Evolutionary conservation across 768 basidiomycete genomes (phyloP), one percentile per base, ranked within the genome.

Genomic region (Trametes punicea): DNA sequence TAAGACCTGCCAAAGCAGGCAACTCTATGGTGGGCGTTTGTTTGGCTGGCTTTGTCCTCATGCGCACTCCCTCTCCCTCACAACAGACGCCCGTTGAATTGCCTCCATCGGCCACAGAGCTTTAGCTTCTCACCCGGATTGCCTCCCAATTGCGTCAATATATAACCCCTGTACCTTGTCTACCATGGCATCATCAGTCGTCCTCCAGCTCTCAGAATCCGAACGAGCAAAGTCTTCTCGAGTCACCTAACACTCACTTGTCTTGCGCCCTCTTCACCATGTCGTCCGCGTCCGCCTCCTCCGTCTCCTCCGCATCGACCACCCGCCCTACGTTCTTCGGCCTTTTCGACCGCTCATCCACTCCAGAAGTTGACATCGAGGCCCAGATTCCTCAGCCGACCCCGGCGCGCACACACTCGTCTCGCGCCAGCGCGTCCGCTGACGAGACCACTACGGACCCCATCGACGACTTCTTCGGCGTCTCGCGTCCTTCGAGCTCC

Each of bases 381-480:
- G 56, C 56, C 1, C 56, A 57, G 31, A 20, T 51, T 2, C 29
- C 56, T 6, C 56, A 31, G 38, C 50, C 50, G 1, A 11, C 44
- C 18, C 45, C 56, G 0, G 56, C 45, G 5, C 52, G 33, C 25
- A 38, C 25, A 13, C 44, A 46, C n/a, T 26, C 52, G 4, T 9
- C 31, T 16, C 52, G 44, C 33, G 44, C 52, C 23, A 25, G 9
- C 31, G 34, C 41, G n/a, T 53, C 51, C 8, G 20, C 16, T n/a
- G 33, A 53, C 6, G 41, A 39, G 16, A 29, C 26, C 31, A 13
- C 39, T 30, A 30, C 52, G 18, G 55, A 64, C 39, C 56, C 60
- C 20, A 53, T 68, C 51, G 61, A 70, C 45, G 65, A 64, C 42
- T 66, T 71, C 60, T 70, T 71, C 51, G 70, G 72, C 6, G 62